Conservation (phyloP, 129 eudicot genomes). For the Helianthus annuus region DNA sequence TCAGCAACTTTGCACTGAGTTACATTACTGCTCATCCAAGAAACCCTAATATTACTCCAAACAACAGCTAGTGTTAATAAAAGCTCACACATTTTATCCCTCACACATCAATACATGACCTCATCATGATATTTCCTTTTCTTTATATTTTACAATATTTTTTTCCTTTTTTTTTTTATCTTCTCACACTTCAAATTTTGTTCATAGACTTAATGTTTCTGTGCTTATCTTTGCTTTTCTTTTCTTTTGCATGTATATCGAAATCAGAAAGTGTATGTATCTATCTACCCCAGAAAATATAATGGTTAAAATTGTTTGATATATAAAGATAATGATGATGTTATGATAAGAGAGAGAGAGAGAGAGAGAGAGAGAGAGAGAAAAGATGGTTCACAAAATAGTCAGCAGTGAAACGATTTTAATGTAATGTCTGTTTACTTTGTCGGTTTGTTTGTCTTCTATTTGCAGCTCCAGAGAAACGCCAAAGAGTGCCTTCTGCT, state of each 20-base stretch:
- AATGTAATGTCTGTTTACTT: conserved; percentile 46
- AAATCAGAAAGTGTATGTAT: conserved; percentile 12
- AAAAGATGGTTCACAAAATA: conserved; percentile 30
- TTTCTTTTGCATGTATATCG: conserved; percentile 24
- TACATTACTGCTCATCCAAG: conserved; percentile 38
- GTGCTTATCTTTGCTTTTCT: background rate
- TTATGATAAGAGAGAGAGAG: conserved; percentile 47
- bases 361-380: conserved; percentile 34
- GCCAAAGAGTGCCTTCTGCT: conserved; percentile 99
- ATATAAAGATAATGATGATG: conserved; percentile 74
- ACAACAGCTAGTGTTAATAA: background rate
- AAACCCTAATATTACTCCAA: conserved; percentile 30
- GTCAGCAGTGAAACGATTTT: conserved; percentile 53
- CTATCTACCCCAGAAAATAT: conserved; percentile 45
- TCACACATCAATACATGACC: background rate
- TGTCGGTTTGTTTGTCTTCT: conserved; percentile 46
- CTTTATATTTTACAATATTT: background rate
- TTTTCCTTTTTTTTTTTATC: background rate
- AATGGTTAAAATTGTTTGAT: conserved; percentile 38
- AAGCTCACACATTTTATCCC: background rate
- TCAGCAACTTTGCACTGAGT: conserved; percentile 16
- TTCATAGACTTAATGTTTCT: conserved; percentile 13
- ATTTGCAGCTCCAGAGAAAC: conserved; percentile 94
- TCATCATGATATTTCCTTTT: background rate
- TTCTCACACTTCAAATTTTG: background rate